Evolutionary conservation across 2,329 filamentous ascomycete species (phyloP).

Genomic region (Colletotrichum australisinense): DNA sequence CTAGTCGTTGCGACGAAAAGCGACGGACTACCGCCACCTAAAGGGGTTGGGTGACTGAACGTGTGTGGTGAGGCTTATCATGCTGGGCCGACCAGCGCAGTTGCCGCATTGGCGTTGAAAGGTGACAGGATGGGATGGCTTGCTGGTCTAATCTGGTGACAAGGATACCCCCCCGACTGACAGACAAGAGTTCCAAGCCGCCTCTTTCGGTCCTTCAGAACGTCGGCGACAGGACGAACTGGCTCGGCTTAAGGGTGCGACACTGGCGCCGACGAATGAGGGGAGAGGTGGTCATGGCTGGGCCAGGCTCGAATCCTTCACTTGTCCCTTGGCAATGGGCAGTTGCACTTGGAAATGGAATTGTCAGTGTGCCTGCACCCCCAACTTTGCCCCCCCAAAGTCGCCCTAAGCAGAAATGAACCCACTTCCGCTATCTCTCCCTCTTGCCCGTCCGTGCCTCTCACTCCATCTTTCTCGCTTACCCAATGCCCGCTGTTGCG

Average conservation of each 20-base stretch:
- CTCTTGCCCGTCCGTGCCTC: not conserved
- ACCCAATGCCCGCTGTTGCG: not conserved
- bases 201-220: not conserved
- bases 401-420: not conserved
- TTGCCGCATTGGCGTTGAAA: conserved; percentile 32
- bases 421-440: conserved; percentile 14
- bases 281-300: not conserved
- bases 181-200: not conserved
- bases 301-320: conserved; percentile 7
- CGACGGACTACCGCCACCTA: not conserved
- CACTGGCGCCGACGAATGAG: conserved; percentile 21
- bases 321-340: not conserved
- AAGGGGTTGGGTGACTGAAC: conserved; percentile 27
- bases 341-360: not conserved
- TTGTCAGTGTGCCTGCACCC: not conserved
- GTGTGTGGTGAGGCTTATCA: conserved; percentile 33
- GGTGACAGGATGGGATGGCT: conserved; percentile 23
- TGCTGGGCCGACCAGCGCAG: conserved; percentile 13
- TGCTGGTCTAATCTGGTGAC: conserved; percentile 26
- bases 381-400: not conserved
- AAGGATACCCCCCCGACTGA: conserved; percentile 25
- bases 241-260: conserved; percentile 2
- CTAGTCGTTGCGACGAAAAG: conserved; percentile 2
- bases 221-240: conserved; percentile 23
- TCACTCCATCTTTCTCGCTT: not conserved